Conservation (phyloP, 441 rosid species). For the Populus hybrid region DNA sequence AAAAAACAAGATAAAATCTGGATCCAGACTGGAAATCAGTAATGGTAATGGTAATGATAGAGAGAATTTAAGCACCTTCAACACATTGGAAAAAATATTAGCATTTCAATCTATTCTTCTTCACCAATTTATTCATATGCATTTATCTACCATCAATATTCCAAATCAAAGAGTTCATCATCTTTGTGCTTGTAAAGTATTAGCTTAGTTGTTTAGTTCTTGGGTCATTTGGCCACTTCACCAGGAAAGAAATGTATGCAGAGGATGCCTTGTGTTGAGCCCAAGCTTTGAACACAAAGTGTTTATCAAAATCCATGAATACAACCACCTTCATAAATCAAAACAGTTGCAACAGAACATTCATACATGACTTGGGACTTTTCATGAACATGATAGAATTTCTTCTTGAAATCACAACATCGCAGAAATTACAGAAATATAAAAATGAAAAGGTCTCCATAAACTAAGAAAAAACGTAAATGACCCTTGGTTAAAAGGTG, state of each 20-base stretch:
- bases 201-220: neutral
- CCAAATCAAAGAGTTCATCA: neutral
- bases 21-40: neutral
- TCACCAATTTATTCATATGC: neutral
- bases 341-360: neutral
- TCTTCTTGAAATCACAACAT: neutral
- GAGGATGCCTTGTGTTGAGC: neutral
- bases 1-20: neutral
- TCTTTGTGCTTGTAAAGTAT: neutral
- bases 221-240: neutral
- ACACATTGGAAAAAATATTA: neutral
- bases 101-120: neutral
- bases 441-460: neutral
- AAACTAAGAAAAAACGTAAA: neutral
- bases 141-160: neutral
- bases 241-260: neutral
- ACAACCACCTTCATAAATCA: neutral
- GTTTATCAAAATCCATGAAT: too few relatives aligned
- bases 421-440: neutral
- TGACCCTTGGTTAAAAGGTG: neutral
- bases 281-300: neutral
- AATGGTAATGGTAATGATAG: neutral
- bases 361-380: neutral
- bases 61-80: neutral
- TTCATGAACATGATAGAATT: neutral